Evolutionary conservation across 345 rosid genomes (phyloP).

Genomic region (Populus pruinosa): DNA sequence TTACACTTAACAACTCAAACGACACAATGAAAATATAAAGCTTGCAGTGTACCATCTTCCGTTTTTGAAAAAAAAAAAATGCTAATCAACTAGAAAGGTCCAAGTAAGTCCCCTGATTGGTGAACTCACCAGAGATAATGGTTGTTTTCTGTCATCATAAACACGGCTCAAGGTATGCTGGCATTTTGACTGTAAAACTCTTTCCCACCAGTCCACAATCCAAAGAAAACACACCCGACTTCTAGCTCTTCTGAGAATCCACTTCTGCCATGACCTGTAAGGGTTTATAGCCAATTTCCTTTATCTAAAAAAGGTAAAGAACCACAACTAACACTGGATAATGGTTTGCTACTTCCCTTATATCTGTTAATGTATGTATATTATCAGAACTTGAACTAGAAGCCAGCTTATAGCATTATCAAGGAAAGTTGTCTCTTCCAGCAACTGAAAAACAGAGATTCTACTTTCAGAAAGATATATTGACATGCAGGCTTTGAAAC

Average conservation of each 20-base stretch:
- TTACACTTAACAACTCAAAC: not conserved
- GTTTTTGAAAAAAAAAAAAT: not conserved
- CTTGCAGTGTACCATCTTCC: constrained; percentile 1
- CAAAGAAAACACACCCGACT: not conserved
- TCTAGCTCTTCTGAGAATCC: not conserved
- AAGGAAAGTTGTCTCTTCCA: constrained; percentile 14
- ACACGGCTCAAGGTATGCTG: constrained; percentile 7
- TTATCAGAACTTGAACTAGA: not conserved
- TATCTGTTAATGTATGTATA: not conserved
- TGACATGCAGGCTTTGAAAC: constrained; percentile 4
- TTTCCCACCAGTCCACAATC: not conserved
- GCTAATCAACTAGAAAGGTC: constrained; percentile 13
- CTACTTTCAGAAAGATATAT: not conserved
- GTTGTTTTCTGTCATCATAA: constrained; percentile 3
- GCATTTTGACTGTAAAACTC: constrained; percentile 1
- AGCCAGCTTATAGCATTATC: not conserved
- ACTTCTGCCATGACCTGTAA: not conserved
- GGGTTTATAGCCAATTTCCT: constrained; percentile 9
- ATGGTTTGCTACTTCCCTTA: too few relatives aligned
- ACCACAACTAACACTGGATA: too few relatives aligned
- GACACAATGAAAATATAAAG: not conserved
- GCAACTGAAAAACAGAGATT: not conserved
- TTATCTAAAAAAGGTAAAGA: too few relatives aligned
- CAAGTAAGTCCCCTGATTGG: constrained; percentile 16
- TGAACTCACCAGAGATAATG: constrained; percentile 7